Base-by-base conservation (phyloP, 2,329 filamentous ascomycete species). In the Aspergillus texensis region DNA sequence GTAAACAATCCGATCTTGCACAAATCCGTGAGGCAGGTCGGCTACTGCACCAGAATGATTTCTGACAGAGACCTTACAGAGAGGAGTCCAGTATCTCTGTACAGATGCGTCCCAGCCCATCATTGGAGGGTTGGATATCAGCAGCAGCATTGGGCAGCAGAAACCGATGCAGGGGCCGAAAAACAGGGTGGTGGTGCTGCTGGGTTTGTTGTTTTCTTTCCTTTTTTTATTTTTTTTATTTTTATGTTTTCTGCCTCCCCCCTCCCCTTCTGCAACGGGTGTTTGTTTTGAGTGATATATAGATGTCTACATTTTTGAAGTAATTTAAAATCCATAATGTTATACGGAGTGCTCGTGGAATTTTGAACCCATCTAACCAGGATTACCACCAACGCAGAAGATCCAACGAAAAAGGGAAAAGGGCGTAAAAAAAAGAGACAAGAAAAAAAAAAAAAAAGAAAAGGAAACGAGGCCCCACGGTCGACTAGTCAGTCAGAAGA, bases 81-180 rank as follows among this genome's bases (percentile, higher is more conserved):
- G 34, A 36, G 30, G 28, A 53, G 50, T 3, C 26, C 16, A 24
- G 34, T 41, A 32, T 34, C 56, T 46, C 41, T 59, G 45, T 53
- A 32, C 57, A 39, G 32, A n/a, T 34, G 21, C 52, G 32, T 54
- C 28, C 43, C 16, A 52, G 26, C 45, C 28, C 45, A 50, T 53
- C 46, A 59, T 59, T 59, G 57, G 57, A 50, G 21, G 32, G 19
- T 16, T 8, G 12, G 6, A 36, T 41, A n/a, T 39, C 26, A 62
- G 10, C 10, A 54, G 28, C 56, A 54, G 55, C 55, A 58, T 62
- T 62, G 61, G 61, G 61, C 61, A 63, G 57, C 61, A 63, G 55
- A 65, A 67, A 66, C 66, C 68, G 64, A 62, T 46, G 70, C 70
- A 71, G 70, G 70, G 70, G 70, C 68, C 66, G 62, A 69, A 66